Percentiles rank a stretch among this genome's conserved stretches.
These are phyloP conservation scores for Gliomastix tumulicola DNA, from an alignment of 2,329 filamentous ascomycete genomes.

Conservation along the genomic window DNA sequence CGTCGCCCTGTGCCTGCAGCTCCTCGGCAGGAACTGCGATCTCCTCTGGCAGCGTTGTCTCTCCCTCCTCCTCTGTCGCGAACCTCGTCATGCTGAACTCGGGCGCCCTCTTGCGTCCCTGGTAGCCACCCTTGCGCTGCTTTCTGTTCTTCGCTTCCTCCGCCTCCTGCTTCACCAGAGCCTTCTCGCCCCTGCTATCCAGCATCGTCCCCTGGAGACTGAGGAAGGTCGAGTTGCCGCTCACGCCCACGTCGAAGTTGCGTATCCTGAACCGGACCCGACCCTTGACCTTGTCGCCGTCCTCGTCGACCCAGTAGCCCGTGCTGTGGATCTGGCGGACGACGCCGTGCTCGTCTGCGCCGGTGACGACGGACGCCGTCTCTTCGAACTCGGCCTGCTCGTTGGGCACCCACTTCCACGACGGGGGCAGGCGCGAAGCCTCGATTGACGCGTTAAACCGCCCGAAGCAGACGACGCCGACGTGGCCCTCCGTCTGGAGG, in stretches of 20 bases:
- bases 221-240: constrained; percentile 70
- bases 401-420: constrained; percentile 74
- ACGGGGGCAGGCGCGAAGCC: constrained; percentile 62
- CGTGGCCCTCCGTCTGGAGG: constrained; percentile 79
- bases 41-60: constrained; percentile 18
- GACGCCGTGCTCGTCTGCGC: constrained; percentile 42
- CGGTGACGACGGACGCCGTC: constrained; percentile 28
- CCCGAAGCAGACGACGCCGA: constrained; percentile 85
- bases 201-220: constrained; percentile 88
- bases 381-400: constrained; percentile 35
- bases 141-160: constrained; percentile 28
- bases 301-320: constrained; percentile 70
- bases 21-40: constrained; percentile 12
- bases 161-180: constrained; percentile 37
- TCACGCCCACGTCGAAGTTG: constrained; percentile 75
- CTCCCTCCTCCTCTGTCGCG: constrained; percentile 35
- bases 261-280: constrained; percentile 71
- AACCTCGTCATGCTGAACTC: constrained; percentile 54
- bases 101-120: constrained; percentile 26
- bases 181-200: constrained; percentile 56
- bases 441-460: constrained; percentile 89
- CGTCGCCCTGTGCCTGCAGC: constrained; percentile 1
- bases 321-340: constrained; percentile 45
- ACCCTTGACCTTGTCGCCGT: constrained; percentile 63
- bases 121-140: constrained; percentile 23